phyloP scores from a whole-genome alignment of 2,329 filamentous ascomycete species.

The Fusarium sp. region DNA sequence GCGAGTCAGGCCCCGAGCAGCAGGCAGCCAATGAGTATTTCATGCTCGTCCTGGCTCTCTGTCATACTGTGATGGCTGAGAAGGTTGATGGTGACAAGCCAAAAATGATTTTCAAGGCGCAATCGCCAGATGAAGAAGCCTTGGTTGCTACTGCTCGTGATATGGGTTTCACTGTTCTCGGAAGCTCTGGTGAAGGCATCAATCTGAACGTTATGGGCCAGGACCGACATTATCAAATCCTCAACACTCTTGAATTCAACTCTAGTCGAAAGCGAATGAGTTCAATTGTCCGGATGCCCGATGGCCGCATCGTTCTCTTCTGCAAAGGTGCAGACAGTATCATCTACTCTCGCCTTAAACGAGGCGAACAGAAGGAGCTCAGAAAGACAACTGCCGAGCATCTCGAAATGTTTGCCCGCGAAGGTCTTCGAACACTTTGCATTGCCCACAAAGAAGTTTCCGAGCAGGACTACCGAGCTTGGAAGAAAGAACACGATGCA shows the following conservation, averaged over 20 bases:
- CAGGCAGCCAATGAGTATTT: conserved; percentile 84
- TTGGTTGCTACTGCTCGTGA: conserved; percentile 94
- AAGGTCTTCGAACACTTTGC: conserved; percentile 93
- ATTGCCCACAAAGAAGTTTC: conserved; percentile 84
- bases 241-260: conserved; percentile 98
- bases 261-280: conserved; percentile 98
- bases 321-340: conserved; percentile 98
- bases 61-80: conserved; percentile 95
- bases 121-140: conserved; percentile 96
- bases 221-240: conserved; percentile 83
- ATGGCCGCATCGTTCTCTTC: conserved; percentile 88
- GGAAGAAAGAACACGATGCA: conserved; percentile 87
- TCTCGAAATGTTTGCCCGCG: conserved; percentile 94
- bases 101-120: conserved; percentile 93
- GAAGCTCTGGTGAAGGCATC: conserved; percentile 81
- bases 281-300: conserved; percentile 93
- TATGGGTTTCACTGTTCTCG: conserved; percentile 92
- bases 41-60: conserved; percentile 95
- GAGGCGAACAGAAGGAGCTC: conserved; percentile 86
- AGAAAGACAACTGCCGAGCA: conserved; percentile 88
- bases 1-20: conserved; percentile 80
- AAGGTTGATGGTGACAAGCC: conserved; percentile 89
- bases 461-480: conserved; percentile 84
- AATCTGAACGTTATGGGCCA: conserved; percentile 87
- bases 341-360: conserved; percentile 90